Conservation (phyloP, 192 early-diverging fungal genomes). For the Chytriomyces sp. region DNA sequence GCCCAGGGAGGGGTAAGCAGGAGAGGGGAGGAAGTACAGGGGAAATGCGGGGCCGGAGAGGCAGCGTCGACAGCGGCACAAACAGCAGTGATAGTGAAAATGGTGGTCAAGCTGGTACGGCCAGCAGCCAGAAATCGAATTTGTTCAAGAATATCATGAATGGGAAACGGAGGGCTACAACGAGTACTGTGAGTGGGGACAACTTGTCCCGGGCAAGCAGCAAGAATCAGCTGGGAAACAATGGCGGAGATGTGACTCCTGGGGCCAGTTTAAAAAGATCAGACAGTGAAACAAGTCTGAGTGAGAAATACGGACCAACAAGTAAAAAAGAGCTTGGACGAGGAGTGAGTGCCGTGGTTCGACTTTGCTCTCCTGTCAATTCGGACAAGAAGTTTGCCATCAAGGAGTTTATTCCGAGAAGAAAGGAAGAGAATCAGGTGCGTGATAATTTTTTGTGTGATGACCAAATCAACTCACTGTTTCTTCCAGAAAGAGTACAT, state of each 20-base stretch:
- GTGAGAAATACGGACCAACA: constrained; percentile 58
- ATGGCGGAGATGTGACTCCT: neutral
- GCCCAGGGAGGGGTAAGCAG: no score
- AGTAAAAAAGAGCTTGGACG: constrained; percentile 77
- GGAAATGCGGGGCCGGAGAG: no score
- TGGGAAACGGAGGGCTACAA: neutral
- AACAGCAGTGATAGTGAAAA: neutral
- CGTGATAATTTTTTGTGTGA: no score
- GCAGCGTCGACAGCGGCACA: neutral
- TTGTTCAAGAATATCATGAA: constrained; percentile 33
- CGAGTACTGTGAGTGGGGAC: neutral
- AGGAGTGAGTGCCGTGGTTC: constrained; percentile 92
- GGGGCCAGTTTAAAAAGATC: constrained; percentile 23
- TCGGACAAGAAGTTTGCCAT: constrained; percentile 78
- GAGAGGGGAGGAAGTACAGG: no score
- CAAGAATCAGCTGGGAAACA: neutral
- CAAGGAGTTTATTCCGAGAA: constrained; percentile 43
- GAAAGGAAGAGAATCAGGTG: constrained; percentile 3
- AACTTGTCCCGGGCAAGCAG: neutral
- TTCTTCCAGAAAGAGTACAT: constrained; percentile 82
- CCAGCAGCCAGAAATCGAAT: neutral
- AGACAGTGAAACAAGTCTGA: constrained; percentile 44
- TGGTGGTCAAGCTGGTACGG: neutral
- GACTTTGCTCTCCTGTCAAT: constrained; percentile 70
- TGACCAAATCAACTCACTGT: constrained; percentile 78